These are phyloP conservation scores for Corrigiola litoralis DNA, from an alignment of 179 eudicot genomes.

Conservation along the genomic window DNA sequence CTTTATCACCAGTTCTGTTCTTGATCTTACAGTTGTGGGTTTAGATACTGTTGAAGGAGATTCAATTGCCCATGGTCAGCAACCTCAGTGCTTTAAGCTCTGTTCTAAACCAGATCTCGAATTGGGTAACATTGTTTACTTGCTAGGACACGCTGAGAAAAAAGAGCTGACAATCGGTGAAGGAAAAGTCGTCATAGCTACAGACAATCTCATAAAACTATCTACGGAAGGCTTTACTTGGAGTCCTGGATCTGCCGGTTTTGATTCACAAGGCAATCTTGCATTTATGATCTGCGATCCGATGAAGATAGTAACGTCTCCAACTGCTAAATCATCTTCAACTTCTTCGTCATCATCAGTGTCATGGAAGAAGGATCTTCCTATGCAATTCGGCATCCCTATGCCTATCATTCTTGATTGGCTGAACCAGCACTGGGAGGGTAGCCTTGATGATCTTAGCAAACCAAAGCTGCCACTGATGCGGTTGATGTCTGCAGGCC, in stretches of 20 bases:
- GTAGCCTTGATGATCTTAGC: slow-evolving; percentile 85
- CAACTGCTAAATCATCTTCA: slow-evolving; percentile 60
- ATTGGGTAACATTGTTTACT: slow-evolving; percentile 68
- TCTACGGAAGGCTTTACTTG: slow-evolving; percentile 69
- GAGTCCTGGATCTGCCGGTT: slow-evolving; percentile 97
- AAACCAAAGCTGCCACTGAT: slow-evolving; percentile 83
- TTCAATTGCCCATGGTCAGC: slow-evolving; percentile 50
- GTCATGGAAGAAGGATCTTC: slow-evolving; percentile 66
- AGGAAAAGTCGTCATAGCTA: slow-evolving; percentile 92
- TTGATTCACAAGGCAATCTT: slow-evolving; percentile 89
- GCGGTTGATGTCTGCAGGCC: slow-evolving; percentile 80
- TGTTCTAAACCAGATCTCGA: slow-evolving; percentile 73
- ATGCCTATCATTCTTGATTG: slow-evolving; percentile 83
- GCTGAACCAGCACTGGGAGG: slow-evolving; percentile 98
- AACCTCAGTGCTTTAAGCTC: slow-evolving; percentile 68
- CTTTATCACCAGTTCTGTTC: slow-evolving; percentile 91
- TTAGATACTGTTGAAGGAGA: slow-evolving; percentile 78
- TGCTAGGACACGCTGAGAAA: slow-evolving; percentile 67
- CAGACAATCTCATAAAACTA: slow-evolving; percentile 90
- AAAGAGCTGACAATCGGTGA: slow-evolving; percentile 74
- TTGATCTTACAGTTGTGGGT: slow-evolving; percentile 92
- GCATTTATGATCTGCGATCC: slow-evolving; percentile 98
- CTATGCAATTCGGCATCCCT: slow-evolving; percentile 92
- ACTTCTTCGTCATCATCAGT: slow-evolving; percentile 68
- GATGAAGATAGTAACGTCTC: slow-evolving; percentile 93